Conservation (phyloP, 2,329 filamentous ascomycete genomes). For the Furcasterigmium sp. region DNA sequence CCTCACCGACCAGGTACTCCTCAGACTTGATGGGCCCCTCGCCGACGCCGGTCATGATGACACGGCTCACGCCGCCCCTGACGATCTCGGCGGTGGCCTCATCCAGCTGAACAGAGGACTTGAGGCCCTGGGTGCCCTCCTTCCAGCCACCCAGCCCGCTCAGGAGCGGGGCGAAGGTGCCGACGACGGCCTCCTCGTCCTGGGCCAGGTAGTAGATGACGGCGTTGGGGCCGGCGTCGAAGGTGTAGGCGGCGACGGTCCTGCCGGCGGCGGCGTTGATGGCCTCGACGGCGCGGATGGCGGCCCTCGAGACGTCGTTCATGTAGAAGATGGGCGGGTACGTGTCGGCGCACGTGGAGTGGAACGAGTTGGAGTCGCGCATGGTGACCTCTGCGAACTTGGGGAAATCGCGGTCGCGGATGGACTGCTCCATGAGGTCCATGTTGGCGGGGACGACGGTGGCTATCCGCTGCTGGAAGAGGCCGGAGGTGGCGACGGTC, state of each 20-base stretch:
- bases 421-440: slow-evolving; percentile 77
- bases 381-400: slow-evolving; percentile 87
- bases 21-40: slow-evolving; percentile 81
- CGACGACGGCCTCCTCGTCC: slow-evolving; percentile 67
- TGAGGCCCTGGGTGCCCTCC: slow-evolving; percentile 47
- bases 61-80: slow-evolving; percentile 74
- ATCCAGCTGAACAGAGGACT: slow-evolving; percentile 54
- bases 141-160: slow-evolving; percentile 67
- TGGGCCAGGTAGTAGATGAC: slow-evolving; percentile 92
- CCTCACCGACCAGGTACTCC: slow-evolving; percentile 67
- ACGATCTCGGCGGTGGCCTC: slow-evolving; percentile 60
- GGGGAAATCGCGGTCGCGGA: slow-evolving; percentile 74
- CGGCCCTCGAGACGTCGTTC: slow-evolving; percentile 86
- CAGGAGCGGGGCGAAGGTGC: slow-evolving; percentile 68
- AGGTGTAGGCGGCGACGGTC: slow-evolving; percentile 88
- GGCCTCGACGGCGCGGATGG: slow-evolving; percentile 81
- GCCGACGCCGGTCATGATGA: slow-evolving; percentile 89
- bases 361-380: slow-evolving; percentile 96
- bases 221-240: slow-evolving; percentile 94
- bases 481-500: slow-evolving; percentile 83
- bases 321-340: slow-evolving; percentile 98
- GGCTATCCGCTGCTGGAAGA: slow-evolving; percentile 73
- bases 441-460: slow-evolving; percentile 79
- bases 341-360: slow-evolving; percentile 90
- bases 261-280: slow-evolving; percentile 78